Evolutionary conservation across 108 stramenopile species (phyloP).

Genomic region (Seminavis robusta): DNA sequence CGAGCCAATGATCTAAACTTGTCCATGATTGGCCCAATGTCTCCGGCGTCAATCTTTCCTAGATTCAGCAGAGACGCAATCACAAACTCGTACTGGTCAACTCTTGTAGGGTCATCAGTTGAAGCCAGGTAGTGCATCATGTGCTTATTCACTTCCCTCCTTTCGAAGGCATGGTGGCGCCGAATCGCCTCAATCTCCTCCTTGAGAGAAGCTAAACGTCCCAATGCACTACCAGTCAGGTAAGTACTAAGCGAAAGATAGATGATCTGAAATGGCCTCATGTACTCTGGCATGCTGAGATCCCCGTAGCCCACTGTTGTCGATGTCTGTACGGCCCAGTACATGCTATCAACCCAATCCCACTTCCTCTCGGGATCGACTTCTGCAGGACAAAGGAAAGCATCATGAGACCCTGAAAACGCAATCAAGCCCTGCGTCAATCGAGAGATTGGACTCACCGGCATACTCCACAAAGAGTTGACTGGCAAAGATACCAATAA

Average conservation of each 20-base stretch:
- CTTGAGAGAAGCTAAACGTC: constrained; percentile 23
- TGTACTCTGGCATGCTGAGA: constrained; percentile 31
- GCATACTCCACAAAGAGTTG: constrained; percentile 12
- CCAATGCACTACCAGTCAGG: constrained; percentile 37
- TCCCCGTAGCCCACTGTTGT: constrained; percentile 39
- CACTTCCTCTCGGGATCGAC: no score
- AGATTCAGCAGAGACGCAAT: constrained; percentile 48
- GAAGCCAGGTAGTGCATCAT: constrained; percentile 29
- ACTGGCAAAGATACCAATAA: constrained; percentile 32
- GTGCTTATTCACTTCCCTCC: constrained; percentile 31
- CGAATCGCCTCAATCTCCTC: constrained; percentile 24
- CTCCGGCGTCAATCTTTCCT: constrained; percentile 30
- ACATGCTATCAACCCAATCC: no score
- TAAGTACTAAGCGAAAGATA: constrained; percentile 39
- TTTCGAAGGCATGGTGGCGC: constrained; percentile 42
- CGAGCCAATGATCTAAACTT: constrained; percentile 49
- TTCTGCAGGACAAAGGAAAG: no score
- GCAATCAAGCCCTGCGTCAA: no score
- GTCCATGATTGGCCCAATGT: constrained; percentile 49
- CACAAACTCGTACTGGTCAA: constrained; percentile 56
- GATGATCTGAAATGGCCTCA: constrained; percentile 48
- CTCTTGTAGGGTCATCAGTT: constrained; percentile 12
- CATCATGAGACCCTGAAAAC: no score
- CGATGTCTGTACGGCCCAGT: no score
- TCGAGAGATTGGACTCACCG: no score